A percentile compares a stretch with the other conserved stretches of the same genome.
Evolutionary conservation across 2,329 filamentous ascomycete species (phyloP).

Genomic region (Diaporthe citriasiana): DNA sequence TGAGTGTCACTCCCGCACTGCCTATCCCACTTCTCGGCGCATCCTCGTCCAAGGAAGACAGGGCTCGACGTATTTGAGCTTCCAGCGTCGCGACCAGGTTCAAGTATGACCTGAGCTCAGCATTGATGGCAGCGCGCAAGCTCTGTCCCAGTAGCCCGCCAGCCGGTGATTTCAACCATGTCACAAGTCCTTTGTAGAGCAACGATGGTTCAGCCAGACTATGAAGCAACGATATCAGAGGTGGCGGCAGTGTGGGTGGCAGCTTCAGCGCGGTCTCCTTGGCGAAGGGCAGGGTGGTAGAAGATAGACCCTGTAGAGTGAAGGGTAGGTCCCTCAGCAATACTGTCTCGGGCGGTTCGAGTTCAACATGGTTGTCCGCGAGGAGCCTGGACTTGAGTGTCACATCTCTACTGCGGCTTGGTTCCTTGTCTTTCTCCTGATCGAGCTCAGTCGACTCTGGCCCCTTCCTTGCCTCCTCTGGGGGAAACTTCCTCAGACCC

Average conservation of each 20-base stretch:
- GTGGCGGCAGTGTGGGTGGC: constrained; percentile 83
- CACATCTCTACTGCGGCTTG: constrained; percentile 62
- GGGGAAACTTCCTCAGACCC: constrained; percentile 62
- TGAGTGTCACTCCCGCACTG: constrained; percentile 91
- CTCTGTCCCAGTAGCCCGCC: constrained; percentile 93
- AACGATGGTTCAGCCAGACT: constrained; percentile 93
- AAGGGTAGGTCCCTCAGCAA: constrained; percentile 88
- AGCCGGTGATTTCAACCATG: constrained; percentile 85
- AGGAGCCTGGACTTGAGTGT: constrained; percentile 70
- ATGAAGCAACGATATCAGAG: constrained; percentile 88
- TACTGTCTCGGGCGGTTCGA: constrained; percentile 74
- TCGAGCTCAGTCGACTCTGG: constrained; percentile 51
- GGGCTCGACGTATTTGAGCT: constrained; percentile 87
- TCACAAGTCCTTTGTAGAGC: constrained; percentile 85
- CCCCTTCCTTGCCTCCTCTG: constrained; percentile 56
- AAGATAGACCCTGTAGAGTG: constrained; percentile 92
- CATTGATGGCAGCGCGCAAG: constrained; percentile 85
- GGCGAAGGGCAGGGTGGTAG: constrained; percentile 83
- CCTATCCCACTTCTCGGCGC: constrained; percentile 79
- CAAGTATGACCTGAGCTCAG: constrained; percentile 90
- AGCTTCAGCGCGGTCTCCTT: constrained; percentile 79
- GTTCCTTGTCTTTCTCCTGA: constrained; percentile 47
- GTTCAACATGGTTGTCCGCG: constrained; percentile 68
- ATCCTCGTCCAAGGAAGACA: constrained; percentile 79
- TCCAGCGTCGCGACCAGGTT: constrained; percentile 93